A percentile compares a stretch with the other conserved stretches of the same genome.
Conservation (phyloP, 768 basidiomycete species). For the Boletales sp. region DNA sequence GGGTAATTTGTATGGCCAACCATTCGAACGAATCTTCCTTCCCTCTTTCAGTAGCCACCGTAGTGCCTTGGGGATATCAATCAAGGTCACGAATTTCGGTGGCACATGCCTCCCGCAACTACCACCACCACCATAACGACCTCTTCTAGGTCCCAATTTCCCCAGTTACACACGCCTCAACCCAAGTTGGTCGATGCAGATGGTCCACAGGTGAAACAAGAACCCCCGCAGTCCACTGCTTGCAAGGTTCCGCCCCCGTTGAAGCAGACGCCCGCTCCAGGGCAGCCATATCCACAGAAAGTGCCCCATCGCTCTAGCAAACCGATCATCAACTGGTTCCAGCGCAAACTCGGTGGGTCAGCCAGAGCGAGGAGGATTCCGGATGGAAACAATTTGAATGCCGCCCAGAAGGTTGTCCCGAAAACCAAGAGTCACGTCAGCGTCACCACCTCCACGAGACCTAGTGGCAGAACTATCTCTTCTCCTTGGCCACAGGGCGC, state of each 20-base stretch:
- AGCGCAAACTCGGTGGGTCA: slow-evolving; percentile 77
- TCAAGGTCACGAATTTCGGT: slow-evolving; percentile 1
- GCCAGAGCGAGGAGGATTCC: slow-evolving; percentile 52
- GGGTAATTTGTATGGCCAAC: not conserved
- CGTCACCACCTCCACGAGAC: slow-evolving; percentile 7
- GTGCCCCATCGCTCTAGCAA: slow-evolving; percentile 68
- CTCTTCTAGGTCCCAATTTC: slow-evolving; percentile 12
- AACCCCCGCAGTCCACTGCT: slow-evolving; percentile 12
- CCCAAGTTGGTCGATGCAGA: slow-evolving; percentile 9
- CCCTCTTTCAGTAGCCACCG: slow-evolving; percentile 1
- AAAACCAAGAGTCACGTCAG: slow-evolving; percentile 16
- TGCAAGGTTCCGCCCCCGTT: slow-evolving; percentile 16
- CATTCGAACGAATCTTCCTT: not conserved
- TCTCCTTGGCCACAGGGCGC: slow-evolving; percentile 25
- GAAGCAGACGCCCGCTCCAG: slow-evolving; percentile 25
- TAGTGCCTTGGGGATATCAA: not conserved
- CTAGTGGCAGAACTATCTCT: slow-evolving; percentile 27
- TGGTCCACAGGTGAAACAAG: slow-evolving; percentile 12
- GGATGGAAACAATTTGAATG: slow-evolving; percentile 24
- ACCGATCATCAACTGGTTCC: slow-evolving; percentile 88
- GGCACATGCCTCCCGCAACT: slow-evolving; percentile 15
- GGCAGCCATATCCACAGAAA: slow-evolving; percentile 52
- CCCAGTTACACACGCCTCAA: slow-evolving; percentile 11
- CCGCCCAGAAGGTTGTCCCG: slow-evolving; percentile 10
- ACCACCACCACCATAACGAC: slow-evolving; percentile 8